Conservation (phyloP, 169 alveolate species). For the Babesia ovis region DNA sequence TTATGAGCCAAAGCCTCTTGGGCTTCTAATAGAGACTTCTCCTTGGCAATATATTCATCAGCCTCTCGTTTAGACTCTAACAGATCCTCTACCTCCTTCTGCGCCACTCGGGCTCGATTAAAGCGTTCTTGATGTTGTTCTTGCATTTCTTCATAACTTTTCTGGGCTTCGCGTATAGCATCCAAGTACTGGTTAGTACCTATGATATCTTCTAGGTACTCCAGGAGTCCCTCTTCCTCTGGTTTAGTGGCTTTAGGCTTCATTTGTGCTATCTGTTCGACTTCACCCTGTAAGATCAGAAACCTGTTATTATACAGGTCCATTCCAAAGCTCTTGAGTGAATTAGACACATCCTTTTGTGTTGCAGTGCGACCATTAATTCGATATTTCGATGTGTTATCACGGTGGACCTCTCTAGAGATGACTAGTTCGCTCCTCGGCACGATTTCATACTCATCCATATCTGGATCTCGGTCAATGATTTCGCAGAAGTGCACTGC, state of each 20-base stretch:
- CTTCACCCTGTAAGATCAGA: constrained; percentile 95
- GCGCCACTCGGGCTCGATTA: constrained; percentile 79
- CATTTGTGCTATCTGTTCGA: constrained; percentile 96
- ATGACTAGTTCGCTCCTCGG: constrained; percentile 69
- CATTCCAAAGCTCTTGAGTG: constrained; percentile 89
- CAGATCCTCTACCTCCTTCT: constrained; percentile 82
- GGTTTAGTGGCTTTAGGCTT: constrained; percentile 91
- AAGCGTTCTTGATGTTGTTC: constrained; percentile 80
- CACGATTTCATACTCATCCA: constrained; percentile 55
- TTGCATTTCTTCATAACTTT: constrained; percentile 73
- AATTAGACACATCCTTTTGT: constrained; percentile 87
- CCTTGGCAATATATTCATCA: constrained; percentile 71
- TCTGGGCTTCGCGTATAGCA: constrained; percentile 73
- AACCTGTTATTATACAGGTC: constrained; percentile 94
- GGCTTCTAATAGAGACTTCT: constrained; percentile 66
- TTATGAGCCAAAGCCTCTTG: constrained; percentile 60
- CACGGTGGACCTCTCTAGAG: constrained; percentile 74
- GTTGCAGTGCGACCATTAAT: constrained; percentile 87
- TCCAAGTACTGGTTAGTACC: constrained; percentile 87
- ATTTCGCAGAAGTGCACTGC: constrained; percentile 89
- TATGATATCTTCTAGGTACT: constrained; percentile 95
- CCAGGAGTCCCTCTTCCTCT: constrained; percentile 94
- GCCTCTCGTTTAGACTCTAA: constrained; percentile 79
- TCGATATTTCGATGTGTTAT: constrained; percentile 75
- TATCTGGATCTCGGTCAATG: constrained; percentile 74